A percentile compares a stretch with the other conserved stretches of the same genome.
phyloP scores from a whole-genome alignment of 108 stramenopile species.

The Fistulifera solaris region DNA sequence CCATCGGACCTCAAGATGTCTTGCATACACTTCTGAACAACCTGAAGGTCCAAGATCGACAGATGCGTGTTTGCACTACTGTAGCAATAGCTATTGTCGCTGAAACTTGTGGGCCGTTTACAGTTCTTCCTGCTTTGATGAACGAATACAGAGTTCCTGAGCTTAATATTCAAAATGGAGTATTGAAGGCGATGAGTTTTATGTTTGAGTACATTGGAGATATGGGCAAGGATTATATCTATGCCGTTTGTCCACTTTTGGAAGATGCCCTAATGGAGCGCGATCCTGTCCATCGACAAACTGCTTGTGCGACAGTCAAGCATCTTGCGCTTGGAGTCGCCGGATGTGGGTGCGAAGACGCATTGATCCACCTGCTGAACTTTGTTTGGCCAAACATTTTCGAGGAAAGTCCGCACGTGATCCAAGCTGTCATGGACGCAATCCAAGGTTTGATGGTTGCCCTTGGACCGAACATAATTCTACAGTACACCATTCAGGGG shows the following conservation, averaged over 20 bases:
- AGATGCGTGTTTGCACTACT: conserved; percentile 98
- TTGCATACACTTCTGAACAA: conserved; percentile 97
- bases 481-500: conserved; percentile 92
- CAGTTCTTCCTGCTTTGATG: conserved; percentile 97
- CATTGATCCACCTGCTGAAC: conserved; percentile 92
- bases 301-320: conserved; percentile 94
- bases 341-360: conserved; percentile 97
- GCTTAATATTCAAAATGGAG: conserved; percentile 99
- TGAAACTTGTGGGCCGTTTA: conserved; percentile 98
- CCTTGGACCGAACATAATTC: conserved; percentile 82
- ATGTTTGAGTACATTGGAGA: conserved; percentile 99
- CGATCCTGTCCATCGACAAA: conserved; percentile 98
- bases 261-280: conserved; percentile 99
- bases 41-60: conserved; percentile 96
- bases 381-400: conserved; percentile 99
- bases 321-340: conserved; percentile 95
- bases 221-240: conserved; percentile 99
- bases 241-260: conserved; percentile 92
- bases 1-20: conserved; percentile 98
- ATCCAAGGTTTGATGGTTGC: conserved; percentile 95
- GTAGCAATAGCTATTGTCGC: conserved; percentile 99
- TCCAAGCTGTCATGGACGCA: conserved; percentile 97
- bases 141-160: conserved; percentile 99
- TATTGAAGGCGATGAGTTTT: conserved; percentile 97
- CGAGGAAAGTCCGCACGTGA: conserved; percentile 95